Evolutionary conservation across 306 rosid species (phyloP), one percentile per base, ranked within the genome.

Genomic region (Corylus avellana): DNA sequence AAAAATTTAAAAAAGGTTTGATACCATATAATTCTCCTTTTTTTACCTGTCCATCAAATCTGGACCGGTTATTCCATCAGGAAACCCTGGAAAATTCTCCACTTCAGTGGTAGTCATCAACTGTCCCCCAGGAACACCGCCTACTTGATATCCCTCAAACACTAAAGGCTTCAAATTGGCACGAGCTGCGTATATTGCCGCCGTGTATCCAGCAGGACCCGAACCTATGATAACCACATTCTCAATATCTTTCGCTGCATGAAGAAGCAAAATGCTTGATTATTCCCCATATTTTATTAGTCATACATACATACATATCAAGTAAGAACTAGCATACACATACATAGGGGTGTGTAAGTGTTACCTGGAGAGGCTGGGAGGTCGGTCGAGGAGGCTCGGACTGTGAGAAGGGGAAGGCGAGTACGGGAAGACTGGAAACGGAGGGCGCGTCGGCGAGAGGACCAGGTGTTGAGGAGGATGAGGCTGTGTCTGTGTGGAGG

Each of bases 41-140:
- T 79, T 57, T 72, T 79, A 94, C 98, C 91, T 91, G 81, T 94
- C 98, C 98, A 94, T 94, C 79, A 94, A 85, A 82, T 94, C 98
- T 25, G 98, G 98, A 87, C 98, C 98, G 57, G 84, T 92, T 70
- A 94, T 88, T 63, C 98, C 97, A 44, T 94, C 98, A 0, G 98
- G 97, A 82, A 94, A 94, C 53, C 98, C 98, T 12, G 98, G 98
- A 78, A 92, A 94, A 73, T 94, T 94, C 87, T 94, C 98, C 49
- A 94, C 97, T 84, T 94, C 98, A 62, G 94, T 94, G 35, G 98
- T 92, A 69, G 98, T 94, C 98, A 94, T 94, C 83, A 94, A 86
- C 82, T 94, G 98, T 25, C 97, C 98, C 80, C 98, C 97, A 3
- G 98, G 98, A 74, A 91, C 96, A 78, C 97, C 97, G 54, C 98